These are phyloP conservation scores for Byssoonygena ceratinophila DNA, from an alignment of 2,329 filamentous ascomycete genomes.

Conservation along the genomic window DNA sequence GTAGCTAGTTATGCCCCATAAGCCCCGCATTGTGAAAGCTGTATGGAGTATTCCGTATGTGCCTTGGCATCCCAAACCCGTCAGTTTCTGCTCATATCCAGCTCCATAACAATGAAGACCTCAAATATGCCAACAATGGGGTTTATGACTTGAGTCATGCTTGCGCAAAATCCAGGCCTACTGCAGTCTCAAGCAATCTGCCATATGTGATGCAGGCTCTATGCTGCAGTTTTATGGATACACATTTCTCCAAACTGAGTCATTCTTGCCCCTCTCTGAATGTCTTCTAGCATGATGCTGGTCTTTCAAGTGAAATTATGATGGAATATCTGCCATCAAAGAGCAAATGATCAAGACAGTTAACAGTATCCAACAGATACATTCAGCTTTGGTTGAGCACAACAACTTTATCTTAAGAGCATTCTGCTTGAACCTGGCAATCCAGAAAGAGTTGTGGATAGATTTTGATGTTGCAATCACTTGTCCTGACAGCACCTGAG, in stretches of 20 bases:
- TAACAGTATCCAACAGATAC: constrained; percentile 13
- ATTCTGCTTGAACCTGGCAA: constrained; percentile 14
- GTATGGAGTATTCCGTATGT: too few species aligned
- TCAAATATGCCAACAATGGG: constrained; percentile 15
- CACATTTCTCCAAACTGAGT: constrained; percentile 6
- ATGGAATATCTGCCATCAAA: constrained; percentile 16
- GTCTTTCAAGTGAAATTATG: constrained; percentile 13
- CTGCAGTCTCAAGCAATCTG: constrained; percentile 15
- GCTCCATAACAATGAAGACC: constrained; percentile 17
- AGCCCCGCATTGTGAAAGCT: constrained; percentile 17
- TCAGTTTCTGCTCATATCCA: not conserved
- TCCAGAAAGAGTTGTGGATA: constrained; percentile 16
- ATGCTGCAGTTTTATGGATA: constrained; percentile 16
- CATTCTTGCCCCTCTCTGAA: constrained; percentile 11
- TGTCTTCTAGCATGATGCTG: constrained; percentile 10
- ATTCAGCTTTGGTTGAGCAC: constrained; percentile 16
- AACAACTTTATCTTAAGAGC: constrained; percentile 18
- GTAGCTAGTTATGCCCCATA: too few species aligned
- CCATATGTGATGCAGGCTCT: constrained; percentile 13
- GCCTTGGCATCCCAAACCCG: not conserved
- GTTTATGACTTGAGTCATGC: constrained; percentile 16
- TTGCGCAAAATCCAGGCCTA: constrained; percentile 16
- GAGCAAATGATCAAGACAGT: constrained; percentile 13
- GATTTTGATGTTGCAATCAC: constrained; percentile 18
- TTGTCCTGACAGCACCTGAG: constrained; percentile 14